Evolutionary conservation across 2,329 filamentous ascomycete genomes (phyloP), one percentile per base, ranked within the genome.

Genomic region (Aspergillus hortae): DNA sequence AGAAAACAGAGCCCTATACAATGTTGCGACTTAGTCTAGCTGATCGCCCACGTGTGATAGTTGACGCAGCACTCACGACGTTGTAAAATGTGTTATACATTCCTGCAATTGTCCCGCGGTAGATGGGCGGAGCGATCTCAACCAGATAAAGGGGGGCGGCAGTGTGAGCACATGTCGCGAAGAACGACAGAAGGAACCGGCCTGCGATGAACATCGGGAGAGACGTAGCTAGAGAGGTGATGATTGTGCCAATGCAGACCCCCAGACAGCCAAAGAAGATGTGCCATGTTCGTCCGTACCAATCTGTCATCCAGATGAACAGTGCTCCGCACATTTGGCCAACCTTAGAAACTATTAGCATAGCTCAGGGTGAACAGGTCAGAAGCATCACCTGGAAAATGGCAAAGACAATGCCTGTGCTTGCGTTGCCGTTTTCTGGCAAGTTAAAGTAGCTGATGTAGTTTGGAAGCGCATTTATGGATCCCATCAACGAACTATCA

Each of bases 21-120:
- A n/a, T 3, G 19, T 14, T 44, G 25, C 30, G 7, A 17, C 19
- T 41, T 12, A 27, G 33, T 14, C n/a, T 23, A 2, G 6, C 6
- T 9, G 27, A 10, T 11, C 27, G 9, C 27, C 27, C 27, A 9
- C 7, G 27, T 11, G 6, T 10, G 27, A 30, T 3, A 11, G 7
- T 1, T 2, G 6, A 40, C 2, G 10, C 1, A 35, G 17, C 14
- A 32, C 44, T 41, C 21, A 54, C 52, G 6, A 45, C 41, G 32
- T 54, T 48, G 15, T 54, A 54, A 12, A 54, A 46, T 9, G 52
- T 54, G 44, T 54, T 54, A 19, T 54, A 54, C 52, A 54, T 51
- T 27, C 52, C 52, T 19, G 52, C 52, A 14, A 54, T 38, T 2
- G 44, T 54, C 7, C 48, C 52, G 1, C 52, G 52, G 42, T 54